Conservation (phyloP, 352 stramenopile species). For the Globisporangium megalacanthum region DNA sequence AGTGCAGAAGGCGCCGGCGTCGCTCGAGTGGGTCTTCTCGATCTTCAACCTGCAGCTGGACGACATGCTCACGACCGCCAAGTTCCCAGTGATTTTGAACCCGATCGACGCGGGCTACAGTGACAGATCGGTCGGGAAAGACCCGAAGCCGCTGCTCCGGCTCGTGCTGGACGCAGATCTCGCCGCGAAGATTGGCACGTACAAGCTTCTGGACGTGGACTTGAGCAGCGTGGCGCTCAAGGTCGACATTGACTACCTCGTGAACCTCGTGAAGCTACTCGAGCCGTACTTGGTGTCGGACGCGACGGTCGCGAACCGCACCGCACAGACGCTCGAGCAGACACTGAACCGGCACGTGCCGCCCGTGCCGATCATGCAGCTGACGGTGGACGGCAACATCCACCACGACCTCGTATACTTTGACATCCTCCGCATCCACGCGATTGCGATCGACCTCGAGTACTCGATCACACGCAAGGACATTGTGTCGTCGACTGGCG, state of each 20-base stretch:
- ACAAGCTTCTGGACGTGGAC: conserved; percentile 77
- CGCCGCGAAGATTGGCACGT: conserved; percentile 68
- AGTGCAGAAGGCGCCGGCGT: conserved; percentile 61
- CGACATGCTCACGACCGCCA: conserved; percentile 77
- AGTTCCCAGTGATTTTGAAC: conserved; percentile 84
- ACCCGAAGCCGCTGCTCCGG: conserved; percentile 57
- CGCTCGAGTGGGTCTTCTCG: conserved; percentile 70
- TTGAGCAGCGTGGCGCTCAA: conserved; percentile 68
- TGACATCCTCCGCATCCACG: conserved; percentile 68
- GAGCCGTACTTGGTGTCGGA: conserved; percentile 77
- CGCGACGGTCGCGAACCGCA: conserved; percentile 48
- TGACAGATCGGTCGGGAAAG: conserved; percentile 57
- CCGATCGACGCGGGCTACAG: conserved; percentile 75
- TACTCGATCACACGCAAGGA: conserved; percentile 84
- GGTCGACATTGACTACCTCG: conserved; percentile 81
- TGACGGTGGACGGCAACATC: conserved; percentile 64
- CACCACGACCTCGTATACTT: conserved; percentile 81
- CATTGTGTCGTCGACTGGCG: conserved; percentile 59
- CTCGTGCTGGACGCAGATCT: conserved; percentile 74
- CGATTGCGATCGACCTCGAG: conserved; percentile 68
- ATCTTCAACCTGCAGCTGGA: conserved; percentile 80
- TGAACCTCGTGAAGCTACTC: conserved; percentile 75
- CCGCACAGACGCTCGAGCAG: conserved; percentile 49
- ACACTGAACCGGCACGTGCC: conserved; percentile 58
- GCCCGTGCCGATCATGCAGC: conserved; percentile 43